A percentile compares a stretch with the other conserved stretches of the same genome.
phyloP scores from a whole-genome alignment of 1,284 basidiomycete species.

The Apiotrichum sp. region DNA sequence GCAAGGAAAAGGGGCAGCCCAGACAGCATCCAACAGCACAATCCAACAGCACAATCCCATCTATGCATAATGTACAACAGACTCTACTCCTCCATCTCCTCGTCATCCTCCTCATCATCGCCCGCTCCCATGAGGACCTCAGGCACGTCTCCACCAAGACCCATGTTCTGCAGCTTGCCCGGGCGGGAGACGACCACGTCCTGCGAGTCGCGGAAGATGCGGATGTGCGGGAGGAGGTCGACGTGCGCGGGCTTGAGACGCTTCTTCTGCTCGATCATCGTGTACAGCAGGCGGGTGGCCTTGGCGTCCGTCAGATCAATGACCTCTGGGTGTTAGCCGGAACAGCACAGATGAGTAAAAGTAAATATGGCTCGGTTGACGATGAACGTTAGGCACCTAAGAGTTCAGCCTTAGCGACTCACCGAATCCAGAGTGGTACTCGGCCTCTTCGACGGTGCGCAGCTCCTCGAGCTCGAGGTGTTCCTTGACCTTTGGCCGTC shows the following conservation, averaged over 20 bases:
- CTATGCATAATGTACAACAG: slow-evolving; percentile 10
- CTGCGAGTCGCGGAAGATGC: slow-evolving; percentile 25
- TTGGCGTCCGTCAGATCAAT: slow-evolving; percentile 68
- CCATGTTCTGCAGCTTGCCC: slow-evolving; percentile 31
- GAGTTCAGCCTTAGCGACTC: slow-evolving; percentile 33
- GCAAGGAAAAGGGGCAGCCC: background rate
- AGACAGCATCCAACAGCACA: too few relatives aligned
- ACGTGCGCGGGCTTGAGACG: slow-evolving; percentile 55
- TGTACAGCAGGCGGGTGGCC: slow-evolving; percentile 66
- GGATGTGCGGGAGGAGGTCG: slow-evolving; percentile 51
- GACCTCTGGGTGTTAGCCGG: slow-evolving; percentile 56
- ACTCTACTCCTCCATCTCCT: slow-evolving; percentile 12
- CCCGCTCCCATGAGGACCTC: slow-evolving; percentile 10
- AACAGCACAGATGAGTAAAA: too few relatives aligned
- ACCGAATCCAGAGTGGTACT: slow-evolving; percentile 80
- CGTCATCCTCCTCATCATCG: slow-evolving; percentile 17
- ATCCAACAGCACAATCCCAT: background rate
- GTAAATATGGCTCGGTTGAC: too few relatives aligned
- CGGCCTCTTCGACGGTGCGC: slow-evolving; percentile 61
- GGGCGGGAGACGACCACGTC: slow-evolving; percentile 25
- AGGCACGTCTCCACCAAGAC: slow-evolving; percentile 16
- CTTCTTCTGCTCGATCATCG: slow-evolving; percentile 66
- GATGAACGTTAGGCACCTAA: too few relatives aligned
- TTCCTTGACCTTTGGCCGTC: slow-evolving; percentile 67
- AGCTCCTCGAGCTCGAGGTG: slow-evolving; percentile 67